Base-by-base conservation (phyloP, 495 filamentous ascomycete species). In the Aspergillus olivimuriae region DNA sequence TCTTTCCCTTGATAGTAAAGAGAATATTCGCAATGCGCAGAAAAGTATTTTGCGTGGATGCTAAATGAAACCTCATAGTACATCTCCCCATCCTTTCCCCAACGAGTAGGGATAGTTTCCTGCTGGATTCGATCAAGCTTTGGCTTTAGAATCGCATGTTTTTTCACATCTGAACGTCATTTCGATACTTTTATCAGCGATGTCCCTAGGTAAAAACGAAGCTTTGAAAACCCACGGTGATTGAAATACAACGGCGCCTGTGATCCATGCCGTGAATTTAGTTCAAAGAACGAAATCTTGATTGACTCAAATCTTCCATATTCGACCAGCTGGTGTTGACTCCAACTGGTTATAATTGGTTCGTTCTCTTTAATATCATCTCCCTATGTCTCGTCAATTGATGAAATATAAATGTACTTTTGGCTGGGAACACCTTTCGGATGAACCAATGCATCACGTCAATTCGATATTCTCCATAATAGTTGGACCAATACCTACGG, bases 391-490 rank as follows among this genome's bases (percentile, higher is more conserved):
- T 16, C 16, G 28, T 42, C 22, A 49, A 9, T n/a, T 6, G 39
- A 9, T 17, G 43, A 22, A 39, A 16, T 1, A 4, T 15, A n/a
- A 22, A 2, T 23, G 18, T 33, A 12, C 20, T 11, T 41, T 26
- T 23, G 24, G 4, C 12, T 23, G 30, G 32, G 41, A 17, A 24
- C 48, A 51, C 53, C 51, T 62, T 65, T 4, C 36, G 4, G 23
- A 62, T 48, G 19, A 65, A 59, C 61, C 61, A 65, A 0, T 49
- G 14, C 50, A 61, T 56, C 8, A 37, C 43, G 1, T 30, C 6
- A 17, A 57, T 56, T 6, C 35, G 26, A 22, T 55, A 53, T 6
- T 52, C 5, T 10, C 59, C 60, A 6, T 41, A 3, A 24, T 14
- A 61, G 1, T 48, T 12, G 39, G 34, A 17, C 57, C 57, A 65